phyloP scores from a whole-genome alignment of 371 early-diverging fungal species.

The Apophysomyces trapeziformis region DNA sequence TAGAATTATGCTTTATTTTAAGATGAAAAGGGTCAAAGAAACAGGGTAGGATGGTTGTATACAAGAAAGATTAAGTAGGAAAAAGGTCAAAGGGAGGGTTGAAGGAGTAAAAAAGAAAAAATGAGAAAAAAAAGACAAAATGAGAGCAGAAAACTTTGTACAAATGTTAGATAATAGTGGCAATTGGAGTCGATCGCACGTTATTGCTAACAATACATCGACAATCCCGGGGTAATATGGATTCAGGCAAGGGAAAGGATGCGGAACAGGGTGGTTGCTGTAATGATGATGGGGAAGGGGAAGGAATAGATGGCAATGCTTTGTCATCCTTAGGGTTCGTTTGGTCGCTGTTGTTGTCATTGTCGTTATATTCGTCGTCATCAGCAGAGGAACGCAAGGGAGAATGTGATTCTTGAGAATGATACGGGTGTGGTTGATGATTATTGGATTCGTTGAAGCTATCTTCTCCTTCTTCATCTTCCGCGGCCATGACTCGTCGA shows the following conservation, averaged over 20 bases:
- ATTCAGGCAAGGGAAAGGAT: constrained; percentile 7
- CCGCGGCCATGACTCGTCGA: constrained; percentile 33
- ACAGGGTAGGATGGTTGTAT: neutral
- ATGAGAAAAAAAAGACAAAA: neutral
- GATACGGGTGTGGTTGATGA: neutral
- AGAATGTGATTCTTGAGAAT: constrained; percentile 12
- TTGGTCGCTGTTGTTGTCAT: neutral
- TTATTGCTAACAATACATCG: constrained; percentile 9
- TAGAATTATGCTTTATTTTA: neutral
- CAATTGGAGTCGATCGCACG: neutral
- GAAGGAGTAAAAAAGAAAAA: neutral
- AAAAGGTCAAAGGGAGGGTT: neutral
- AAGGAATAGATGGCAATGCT: neutral
- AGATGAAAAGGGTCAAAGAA: neutral
- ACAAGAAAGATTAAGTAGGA: neutral
- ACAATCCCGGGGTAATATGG: constrained; percentile 26
- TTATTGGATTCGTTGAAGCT: constrained; percentile 1
- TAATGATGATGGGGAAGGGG: neutral
- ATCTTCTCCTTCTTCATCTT: constrained; percentile 27
- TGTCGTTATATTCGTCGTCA: neutral
- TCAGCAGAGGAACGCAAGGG: constrained; percentile 14
- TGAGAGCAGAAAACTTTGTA: neutral
- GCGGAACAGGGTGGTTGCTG: neutral
- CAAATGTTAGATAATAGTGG: neutral
- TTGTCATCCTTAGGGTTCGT: neutral